These are phyloP conservation scores for Quercus engelmannii DNA, from an alignment of 306 rosid species.

Conservation along the genomic window DNA sequence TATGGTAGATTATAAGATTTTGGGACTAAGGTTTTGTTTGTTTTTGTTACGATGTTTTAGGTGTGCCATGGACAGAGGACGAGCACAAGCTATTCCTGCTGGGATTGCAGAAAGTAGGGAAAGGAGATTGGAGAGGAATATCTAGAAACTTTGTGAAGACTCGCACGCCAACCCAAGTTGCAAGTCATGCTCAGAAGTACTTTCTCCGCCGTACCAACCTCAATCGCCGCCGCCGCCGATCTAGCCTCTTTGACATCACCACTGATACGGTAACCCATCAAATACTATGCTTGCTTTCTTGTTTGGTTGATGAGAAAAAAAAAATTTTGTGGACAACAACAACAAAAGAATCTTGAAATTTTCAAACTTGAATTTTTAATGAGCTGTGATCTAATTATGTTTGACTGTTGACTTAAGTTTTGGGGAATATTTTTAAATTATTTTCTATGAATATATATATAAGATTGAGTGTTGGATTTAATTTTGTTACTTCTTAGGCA, in stretches of 20 bases:
- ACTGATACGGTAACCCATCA: constrained; percentile 59
- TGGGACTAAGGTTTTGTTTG: too few species aligned
- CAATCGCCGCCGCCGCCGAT: constrained; percentile 99
- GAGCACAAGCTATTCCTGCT: constrained; percentile 91
- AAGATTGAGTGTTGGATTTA: neutral
- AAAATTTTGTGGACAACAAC: neutral
- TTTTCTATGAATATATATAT: too few species aligned
- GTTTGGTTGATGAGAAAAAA: neutral
- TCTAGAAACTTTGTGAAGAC: constrained; percentile 95
- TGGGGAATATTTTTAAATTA: neutral
- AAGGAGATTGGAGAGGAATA: constrained; percentile 99
- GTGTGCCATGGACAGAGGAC: constrained; percentile 98
- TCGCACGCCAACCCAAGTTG: constrained; percentile 97
- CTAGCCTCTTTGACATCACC: constrained; percentile 97
- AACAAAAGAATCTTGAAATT: neutral
- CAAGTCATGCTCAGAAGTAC: constrained; percentile 98
- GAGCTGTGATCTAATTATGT: too few species aligned
- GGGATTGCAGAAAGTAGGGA: constrained; percentile 94
- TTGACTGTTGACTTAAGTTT: neutral
- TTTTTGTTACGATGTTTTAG: constrained; percentile 23
- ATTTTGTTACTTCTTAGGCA: neutral
- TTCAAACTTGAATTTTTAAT: neutral
- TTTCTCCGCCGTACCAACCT: constrained; percentile 86
- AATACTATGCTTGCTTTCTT: too few species aligned
- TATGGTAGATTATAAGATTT: too few species aligned